Base-by-base conservation (phyloP, 2,329 filamentous ascomycete species). In the Claviceps pusilla region DNA sequence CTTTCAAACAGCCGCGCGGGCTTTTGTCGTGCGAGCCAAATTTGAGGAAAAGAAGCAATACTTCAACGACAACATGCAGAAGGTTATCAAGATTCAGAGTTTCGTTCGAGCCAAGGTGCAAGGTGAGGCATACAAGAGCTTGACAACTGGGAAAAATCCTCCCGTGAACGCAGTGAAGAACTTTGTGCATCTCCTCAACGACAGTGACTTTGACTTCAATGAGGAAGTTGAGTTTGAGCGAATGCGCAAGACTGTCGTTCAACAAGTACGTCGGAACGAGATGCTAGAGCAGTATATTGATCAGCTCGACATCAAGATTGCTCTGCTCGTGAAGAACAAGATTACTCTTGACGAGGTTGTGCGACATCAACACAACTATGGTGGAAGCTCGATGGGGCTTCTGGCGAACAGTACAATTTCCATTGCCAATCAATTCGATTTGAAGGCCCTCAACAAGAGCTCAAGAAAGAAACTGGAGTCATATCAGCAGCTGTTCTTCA, bases 191-290 rank as follows among this genome's bases (percentile, higher is more conserved):
- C 77, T 98, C 42, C 82, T 98, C 55, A 98, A 97, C 64, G 93
- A 98, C 69, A 97, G 89, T 63, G 91, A 96, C 65, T 95, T 98
- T 63, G 93, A 98, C 66, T 98, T 98, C 70, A 95, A 98, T 65
- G 91, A 97, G 67, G 93, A 98, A 67, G 84, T 98, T 52, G 93
- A 98, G 66, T 96, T 97, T 60, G 93, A 98, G 69, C 82, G 90
- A 50, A 75, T 97, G 65, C 82, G 94, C 53, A 96, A 97, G 74
- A 94, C 88, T 4, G 93, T 98, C 16, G 90, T 98, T 7, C 90
- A 97, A 65, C 90, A 97, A 66, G 93, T 98, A 10, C 85, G 91
- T 50, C 90, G 96, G 62, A 98, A 98, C 64, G 93, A 98, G 71
- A 84, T 95, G 74, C 82, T 94, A 43, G 93, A 98, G 70, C 89